Evolutionary conservation across 208 protist species (phyloP), one percentile per base, ranked within the genome.

Genomic region (Leishmania lainsoni): DNA sequence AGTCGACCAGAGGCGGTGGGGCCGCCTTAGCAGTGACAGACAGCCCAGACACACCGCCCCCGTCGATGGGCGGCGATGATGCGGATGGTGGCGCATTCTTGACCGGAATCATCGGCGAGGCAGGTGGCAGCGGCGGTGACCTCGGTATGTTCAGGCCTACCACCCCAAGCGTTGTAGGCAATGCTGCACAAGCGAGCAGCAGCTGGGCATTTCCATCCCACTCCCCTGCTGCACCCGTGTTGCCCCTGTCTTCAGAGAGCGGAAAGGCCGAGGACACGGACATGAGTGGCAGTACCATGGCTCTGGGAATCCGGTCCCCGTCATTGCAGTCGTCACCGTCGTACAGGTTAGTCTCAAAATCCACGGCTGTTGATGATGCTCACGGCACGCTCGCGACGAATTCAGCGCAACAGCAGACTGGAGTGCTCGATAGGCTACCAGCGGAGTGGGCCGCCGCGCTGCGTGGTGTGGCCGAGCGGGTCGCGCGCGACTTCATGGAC

Each of bases 391-490:
- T n/a, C n/a, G 32, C 72, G 61, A 3, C 72, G 32, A 76, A 29
- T 76, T 12, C 29, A 20, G 32, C 72, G 29, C 45, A 54, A 6
- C 48, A 48, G 26, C 69, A 73, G 39, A 26, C 26, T 61, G 51
- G 26, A 9, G 72, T 45, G 52, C 39, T 22, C n/a, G 61, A 22
- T 54, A 76, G 48, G n/a, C 65, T 91, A 12, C 83, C 90, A 14
- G 51, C 71, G 10, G 90, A 91, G 45, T 94, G 89, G 85, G 75
- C 76, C 69, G 82, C 75, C 29, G 89, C 86, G 9, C 80, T 91
- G 61, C 74, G 74, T n/a, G 89, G 81, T 14, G 75, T 94, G 26
- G 87, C 89, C 5, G 91, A 94, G 76, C 85, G 89, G 16, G n/a
- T 94, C 17, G 87, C 86, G 12, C 73, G 75, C 10, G 89, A 94